A percentile compares a stretch with the other conserved stretches of the same genome.
Evolutionary conservation across 2,329 filamentous ascomycete species (phyloP).

Genomic region (Stemphylium vesicarium): DNA sequence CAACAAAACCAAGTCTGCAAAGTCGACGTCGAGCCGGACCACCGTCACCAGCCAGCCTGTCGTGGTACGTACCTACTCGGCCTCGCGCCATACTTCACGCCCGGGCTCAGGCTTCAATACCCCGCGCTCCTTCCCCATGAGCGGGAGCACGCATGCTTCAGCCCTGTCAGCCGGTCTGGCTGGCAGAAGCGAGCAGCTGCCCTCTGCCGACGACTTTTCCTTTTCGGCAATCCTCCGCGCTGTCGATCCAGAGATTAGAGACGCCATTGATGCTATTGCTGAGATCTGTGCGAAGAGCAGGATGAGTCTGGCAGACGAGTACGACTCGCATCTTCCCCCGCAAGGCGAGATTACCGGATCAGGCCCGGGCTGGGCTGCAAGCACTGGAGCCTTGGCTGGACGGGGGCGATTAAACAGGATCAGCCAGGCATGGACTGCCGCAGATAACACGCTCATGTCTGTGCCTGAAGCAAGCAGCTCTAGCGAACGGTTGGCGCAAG

Average conservation of each 20-base stretch:
- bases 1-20: slow-evolving; percentile 42
- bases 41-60: slow-evolving; percentile 53
- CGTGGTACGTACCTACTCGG: slow-evolving; percentile 52
- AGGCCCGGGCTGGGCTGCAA: slow-evolving; percentile 36
- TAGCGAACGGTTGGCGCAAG: slow-evolving; percentile 50
- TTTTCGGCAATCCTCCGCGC: slow-evolving; percentile 63
- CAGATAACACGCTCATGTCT: slow-evolving; percentile 52
- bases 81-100: slow-evolving; percentile 42
- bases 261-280: slow-evolving; percentile 66
- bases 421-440: slow-evolving; percentile 43
- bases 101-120: slow-evolving; percentile 41
- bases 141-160: slow-evolving; percentile 32
- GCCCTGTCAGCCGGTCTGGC: slow-evolving; percentile 41
- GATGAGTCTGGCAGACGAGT: slow-evolving; percentile 67
- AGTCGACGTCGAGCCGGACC: slow-evolving; percentile 47
- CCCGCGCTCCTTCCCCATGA: slow-evolving; percentile 43
- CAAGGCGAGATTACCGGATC: slow-evolving; percentile 60
- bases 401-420: slow-evolving; percentile 40
- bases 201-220: slow-evolving; percentile 60
- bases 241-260: slow-evolving; percentile 64
- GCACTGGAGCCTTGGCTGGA: slow-evolving; percentile 38
- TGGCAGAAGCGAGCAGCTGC: slow-evolving; percentile 42
- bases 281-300: slow-evolving; percentile 68
- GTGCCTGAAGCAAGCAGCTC: slow-evolving; percentile 57
- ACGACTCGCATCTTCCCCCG: slow-evolving; percentile 67